Conservation (phyloP, 2,329 filamentous ascomycete species). For the Penicillium sp. region DNA sequence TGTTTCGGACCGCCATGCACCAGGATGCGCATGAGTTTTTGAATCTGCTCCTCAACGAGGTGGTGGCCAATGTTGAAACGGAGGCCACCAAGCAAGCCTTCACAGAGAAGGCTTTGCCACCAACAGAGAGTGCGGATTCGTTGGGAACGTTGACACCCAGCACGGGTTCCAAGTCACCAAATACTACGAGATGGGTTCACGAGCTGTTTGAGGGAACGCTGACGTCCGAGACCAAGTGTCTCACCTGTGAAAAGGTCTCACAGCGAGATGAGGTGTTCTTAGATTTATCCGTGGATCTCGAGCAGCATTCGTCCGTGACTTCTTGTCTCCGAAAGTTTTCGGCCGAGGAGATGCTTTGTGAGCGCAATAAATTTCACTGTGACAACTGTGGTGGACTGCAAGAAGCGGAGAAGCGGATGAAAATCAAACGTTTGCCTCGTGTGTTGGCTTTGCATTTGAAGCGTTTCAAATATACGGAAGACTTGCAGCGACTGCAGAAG, state of each 20-base stretch:
- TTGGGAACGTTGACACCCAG: conserved; percentile 54
- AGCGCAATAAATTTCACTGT: conserved; percentile 98
- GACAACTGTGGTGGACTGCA: conserved; percentile 95
- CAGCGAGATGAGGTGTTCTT: conserved; percentile 94
- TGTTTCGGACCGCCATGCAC: conserved; percentile 96
- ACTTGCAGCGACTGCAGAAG: conserved; percentile 89
- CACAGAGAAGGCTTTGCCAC: conserved; percentile 48
- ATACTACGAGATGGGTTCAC: conserved; percentile 85
- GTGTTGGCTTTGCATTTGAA: conserved; percentile 92
- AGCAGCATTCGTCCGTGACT: conserved; percentile 93
- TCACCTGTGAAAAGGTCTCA: conserved; percentile 94
- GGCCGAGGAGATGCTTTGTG: conserved; percentile 96
- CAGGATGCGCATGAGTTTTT: conserved; percentile 98
- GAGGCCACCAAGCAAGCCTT: conserved; percentile 55
- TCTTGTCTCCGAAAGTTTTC: conserved; percentile 95
- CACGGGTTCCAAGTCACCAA: conserved; percentile 54
- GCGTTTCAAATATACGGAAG: conserved; percentile 97
- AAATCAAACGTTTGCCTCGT: conserved; percentile 90
- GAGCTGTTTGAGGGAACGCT: conserved; percentile 93
- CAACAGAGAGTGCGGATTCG: conserved; percentile 45
- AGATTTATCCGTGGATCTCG: conserved; percentile 91
- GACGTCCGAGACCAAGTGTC: conserved; percentile 92
- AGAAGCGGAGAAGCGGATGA: conserved; percentile 98
- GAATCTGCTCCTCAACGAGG: conserved; percentile 89
- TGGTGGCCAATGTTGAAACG: conserved; percentile 90